These are phyloP conservation scores for Corymbia calophylla DNA, from an alignment of 441 rosid species.

Conservation along the genomic window DNA sequence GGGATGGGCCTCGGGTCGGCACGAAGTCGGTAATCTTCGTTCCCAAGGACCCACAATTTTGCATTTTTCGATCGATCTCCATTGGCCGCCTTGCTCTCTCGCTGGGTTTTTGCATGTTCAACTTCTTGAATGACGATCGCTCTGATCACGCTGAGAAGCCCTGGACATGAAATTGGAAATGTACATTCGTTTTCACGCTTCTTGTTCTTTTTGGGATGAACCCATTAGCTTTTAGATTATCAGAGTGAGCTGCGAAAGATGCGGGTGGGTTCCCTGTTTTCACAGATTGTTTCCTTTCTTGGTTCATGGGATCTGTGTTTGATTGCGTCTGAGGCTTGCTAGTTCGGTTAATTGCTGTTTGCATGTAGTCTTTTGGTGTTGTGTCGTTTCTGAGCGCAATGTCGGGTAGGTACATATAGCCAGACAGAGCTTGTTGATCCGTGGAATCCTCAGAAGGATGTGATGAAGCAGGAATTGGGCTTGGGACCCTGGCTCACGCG, in stretches of 20 bases:
- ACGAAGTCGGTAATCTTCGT: not conserved
- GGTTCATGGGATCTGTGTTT: not conserved
- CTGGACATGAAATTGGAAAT: not conserved
- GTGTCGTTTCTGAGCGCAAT: not conserved
- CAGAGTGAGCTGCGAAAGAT: not conserved
- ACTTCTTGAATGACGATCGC: not conserved
- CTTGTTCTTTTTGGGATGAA: not conserved
- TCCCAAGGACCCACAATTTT: not conserved
- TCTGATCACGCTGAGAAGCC: not conserved
- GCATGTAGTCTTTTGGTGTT: not conserved
- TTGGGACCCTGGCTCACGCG: slow-evolving; percentile 39
- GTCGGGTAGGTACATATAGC: not conserved
- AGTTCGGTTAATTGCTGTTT: not conserved
- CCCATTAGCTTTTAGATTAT: not conserved
- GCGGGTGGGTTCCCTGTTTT: not conserved
- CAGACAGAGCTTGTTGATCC: not conserved
- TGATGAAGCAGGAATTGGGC: slow-evolving; percentile 5
- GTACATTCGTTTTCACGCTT: not conserved
- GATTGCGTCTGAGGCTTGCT: not conserved
- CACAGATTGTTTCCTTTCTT: not conserved
- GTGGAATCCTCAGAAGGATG: not conserved
- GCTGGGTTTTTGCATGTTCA: not conserved
- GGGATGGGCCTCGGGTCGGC: slow-evolving; percentile 33
- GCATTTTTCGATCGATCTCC: not conserved
- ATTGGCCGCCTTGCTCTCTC: not conserved